Percentiles rank a stretch among this genome's conserved stretches.
Conservation (phyloP, 2,329 filamentous ascomycete species). For the Gremmenia infestans region DNA sequence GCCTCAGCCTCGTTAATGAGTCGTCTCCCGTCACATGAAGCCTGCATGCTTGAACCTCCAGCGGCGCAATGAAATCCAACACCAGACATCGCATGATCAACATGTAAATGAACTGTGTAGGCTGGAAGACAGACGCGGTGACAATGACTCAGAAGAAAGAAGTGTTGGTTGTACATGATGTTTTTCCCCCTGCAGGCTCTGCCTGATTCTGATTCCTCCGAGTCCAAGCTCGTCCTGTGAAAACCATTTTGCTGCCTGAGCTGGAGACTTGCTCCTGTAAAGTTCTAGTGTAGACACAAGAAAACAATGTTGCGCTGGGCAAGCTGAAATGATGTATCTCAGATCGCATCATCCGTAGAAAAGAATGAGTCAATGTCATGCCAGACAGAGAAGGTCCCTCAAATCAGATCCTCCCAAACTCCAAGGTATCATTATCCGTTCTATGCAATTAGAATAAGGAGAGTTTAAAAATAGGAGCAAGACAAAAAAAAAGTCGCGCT, state of each 20-base stretch:
- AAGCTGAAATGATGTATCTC: constrained; percentile 17
- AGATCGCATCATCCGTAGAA: constrained; percentile 18
- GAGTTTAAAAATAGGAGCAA: constrained; percentile 6
- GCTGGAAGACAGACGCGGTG: not conserved
- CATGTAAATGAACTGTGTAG: not conserved
- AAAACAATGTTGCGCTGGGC: constrained; percentile 3
- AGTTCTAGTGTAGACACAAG: constrained; percentile 7
- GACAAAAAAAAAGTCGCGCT: constrained; percentile 6
- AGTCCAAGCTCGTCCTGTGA: constrained; percentile 8
- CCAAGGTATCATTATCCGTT: constrained; percentile 30
- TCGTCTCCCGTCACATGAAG: not conserved
- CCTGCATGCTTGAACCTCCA: not conserved
- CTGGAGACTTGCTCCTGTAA: constrained; percentile 26
- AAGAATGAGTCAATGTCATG: constrained; percentile 4
- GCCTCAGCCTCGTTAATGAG: not conserved
- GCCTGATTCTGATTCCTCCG: constrained; percentile 11
- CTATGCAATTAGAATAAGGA: constrained; percentile 24
- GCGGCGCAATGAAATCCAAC: not conserved
- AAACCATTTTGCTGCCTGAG: constrained; percentile 25
- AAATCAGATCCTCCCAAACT: constrained; percentile 21
- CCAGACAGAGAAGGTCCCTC: constrained; percentile 8
- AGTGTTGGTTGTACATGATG: constrained; percentile 4
- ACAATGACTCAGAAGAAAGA: constrained; percentile 8
- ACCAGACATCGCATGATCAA: not conserved
- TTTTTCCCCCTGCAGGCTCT: constrained; percentile 10